Percentiles rank a stretch among this genome's conserved stretches.
phyloP scores from a whole-genome alignment of 768 basidiomycete genomes.

The Podaxis sp. region DNA sequence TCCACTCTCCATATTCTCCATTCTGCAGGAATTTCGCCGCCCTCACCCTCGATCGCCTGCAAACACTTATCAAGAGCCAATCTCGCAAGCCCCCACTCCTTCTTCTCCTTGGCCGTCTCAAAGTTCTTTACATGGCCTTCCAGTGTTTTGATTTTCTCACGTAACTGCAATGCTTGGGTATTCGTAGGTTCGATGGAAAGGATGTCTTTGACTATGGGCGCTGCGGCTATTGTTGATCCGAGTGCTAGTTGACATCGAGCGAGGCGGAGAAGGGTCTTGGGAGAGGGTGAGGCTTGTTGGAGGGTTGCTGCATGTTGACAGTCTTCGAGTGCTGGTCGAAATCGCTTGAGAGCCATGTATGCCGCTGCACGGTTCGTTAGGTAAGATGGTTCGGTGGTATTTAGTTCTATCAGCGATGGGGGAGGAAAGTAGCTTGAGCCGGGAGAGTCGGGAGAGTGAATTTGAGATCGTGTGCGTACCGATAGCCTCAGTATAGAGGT shows the following conservation, averaged over 20 bases:
- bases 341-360: constrained; percentile 79
- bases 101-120: constrained; percentile 50
- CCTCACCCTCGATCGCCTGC: constrained; percentile 73
- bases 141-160: constrained; percentile 58
- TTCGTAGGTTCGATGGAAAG: constrained; percentile 65
- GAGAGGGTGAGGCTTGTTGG: constrained; percentile 48
- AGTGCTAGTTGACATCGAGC: constrained; percentile 84
- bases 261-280: constrained; percentile 82
- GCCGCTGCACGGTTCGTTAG: constrained; percentile 87
- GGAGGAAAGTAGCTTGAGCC: neutral
- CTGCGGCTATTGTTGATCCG: constrained; percentile 65
- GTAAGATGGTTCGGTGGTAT: constrained; percentile 69
- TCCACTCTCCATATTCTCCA: constrained; percentile 84
- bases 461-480: constrained; percentile 34
- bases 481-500: constrained; percentile 75
- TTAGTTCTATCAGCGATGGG: constrained; percentile 43
- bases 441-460: too few species aligned
- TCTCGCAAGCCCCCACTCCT: constrained; percentile 77
- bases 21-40: constrained; percentile 70
- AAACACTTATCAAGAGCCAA: constrained; percentile 80
- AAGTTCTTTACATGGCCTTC: constrained; percentile 68
- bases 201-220: constrained; percentile 62
- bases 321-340: constrained; percentile 71
- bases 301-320: constrained; percentile 73
- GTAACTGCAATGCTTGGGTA: constrained; percentile 56